Evolutionary conservation across 805 yeast genomes (phyloP).

Genomic region (Barnettozyma sp.): DNA sequence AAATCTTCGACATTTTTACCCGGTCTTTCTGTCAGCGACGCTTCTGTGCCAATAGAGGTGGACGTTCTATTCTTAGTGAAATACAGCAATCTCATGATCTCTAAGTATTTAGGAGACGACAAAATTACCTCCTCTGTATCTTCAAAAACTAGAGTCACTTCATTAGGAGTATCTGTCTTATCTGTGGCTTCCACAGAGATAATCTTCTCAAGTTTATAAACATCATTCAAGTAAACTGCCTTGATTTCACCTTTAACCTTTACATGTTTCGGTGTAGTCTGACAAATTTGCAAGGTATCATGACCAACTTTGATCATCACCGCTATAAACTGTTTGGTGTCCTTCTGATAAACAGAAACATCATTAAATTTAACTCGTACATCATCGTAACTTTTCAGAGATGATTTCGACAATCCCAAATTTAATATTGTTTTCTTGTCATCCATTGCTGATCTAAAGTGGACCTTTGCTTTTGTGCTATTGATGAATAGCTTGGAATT

Average conservation of each 20-base stretch:
- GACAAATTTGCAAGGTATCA: slow-evolving; percentile 52
- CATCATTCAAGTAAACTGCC: slow-evolving; percentile 35
- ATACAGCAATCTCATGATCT: slow-evolving; percentile 63
- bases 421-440: slow-evolving; percentile 37
- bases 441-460: slow-evolving; percentile 41
- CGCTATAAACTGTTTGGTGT: slow-evolving; percentile 45
- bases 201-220: slow-evolving; percentile 36
- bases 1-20: slow-evolving; percentile 32
- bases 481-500: slow-evolving; percentile 14
- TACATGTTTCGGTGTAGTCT: slow-evolving; percentile 36
- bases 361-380: slow-evolving; percentile 47
- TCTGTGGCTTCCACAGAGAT: slow-evolving; percentile 34
- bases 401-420: slow-evolving; percentile 37
- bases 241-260: slow-evolving; percentile 32
- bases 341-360: slow-evolving; percentile 44
- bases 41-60: slow-evolving; percentile 20
- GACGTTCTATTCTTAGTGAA: slow-evolving; percentile 53
- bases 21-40: slow-evolving; percentile 8
- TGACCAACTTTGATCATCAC: slow-evolving; percentile 65
- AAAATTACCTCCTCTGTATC: slow-evolving; percentile 34
- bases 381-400: slow-evolving; percentile 39
- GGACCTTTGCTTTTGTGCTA: slow-evolving; percentile 18
- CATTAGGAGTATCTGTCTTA: slow-evolving; percentile 42
- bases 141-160: slow-evolving; percentile 38
- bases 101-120: slow-evolving; percentile 45